Evolutionary conservation across 257 asterid genomes (phyloP).

Genomic region (Scutellaria minor): DNA sequence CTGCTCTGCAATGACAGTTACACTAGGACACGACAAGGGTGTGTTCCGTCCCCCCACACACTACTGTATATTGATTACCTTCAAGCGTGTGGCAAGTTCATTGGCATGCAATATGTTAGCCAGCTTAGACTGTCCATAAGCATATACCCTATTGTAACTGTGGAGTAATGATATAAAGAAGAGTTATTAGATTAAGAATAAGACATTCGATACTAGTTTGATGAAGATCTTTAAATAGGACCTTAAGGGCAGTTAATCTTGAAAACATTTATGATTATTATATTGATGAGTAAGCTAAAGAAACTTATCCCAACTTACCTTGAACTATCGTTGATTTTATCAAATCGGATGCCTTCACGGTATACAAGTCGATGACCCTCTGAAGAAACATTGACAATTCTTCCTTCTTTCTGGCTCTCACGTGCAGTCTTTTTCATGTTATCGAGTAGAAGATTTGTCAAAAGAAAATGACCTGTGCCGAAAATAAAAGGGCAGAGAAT

Average conservation of each 20-base stretch:
- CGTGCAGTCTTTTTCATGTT: slow-evolving; percentile 53
- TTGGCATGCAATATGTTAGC: slow-evolving; percentile 76
- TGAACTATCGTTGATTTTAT: slow-evolving; percentile 53
- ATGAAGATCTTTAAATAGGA: not conserved
- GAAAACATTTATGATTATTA: not conserved
- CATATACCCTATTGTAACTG: slow-evolving; percentile 54
- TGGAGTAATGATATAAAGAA: slow-evolving; percentile 23
- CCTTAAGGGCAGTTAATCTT: too few relatives aligned
- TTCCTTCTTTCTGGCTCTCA: slow-evolving; percentile 51
- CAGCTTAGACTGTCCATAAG: slow-evolving; percentile 83
- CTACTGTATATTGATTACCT: slow-evolving; percentile 46
- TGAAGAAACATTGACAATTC: slow-evolving; percentile 58
- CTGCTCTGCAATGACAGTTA: not conserved
- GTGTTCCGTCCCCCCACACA: too few relatives aligned
- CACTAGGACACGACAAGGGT: not conserved
- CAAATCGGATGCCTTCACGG: slow-evolving; percentile 54
- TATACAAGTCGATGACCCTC: slow-evolving; percentile 43
- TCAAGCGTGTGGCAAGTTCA: slow-evolving; percentile 66
- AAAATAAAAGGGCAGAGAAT: not conserved
- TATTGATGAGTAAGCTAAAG: slow-evolving; percentile 17
- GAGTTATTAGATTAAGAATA: not conserved
- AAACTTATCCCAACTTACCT: slow-evolving; percentile 37
- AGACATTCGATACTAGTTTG: not conserved
- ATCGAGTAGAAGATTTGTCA: slow-evolving; percentile 47
- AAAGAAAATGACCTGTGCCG: slow-evolving; percentile 48